phyloP scores from a whole-genome alignment of 768 basidiomycete genomes.

The Candolleomyces efflorescens region DNA sequence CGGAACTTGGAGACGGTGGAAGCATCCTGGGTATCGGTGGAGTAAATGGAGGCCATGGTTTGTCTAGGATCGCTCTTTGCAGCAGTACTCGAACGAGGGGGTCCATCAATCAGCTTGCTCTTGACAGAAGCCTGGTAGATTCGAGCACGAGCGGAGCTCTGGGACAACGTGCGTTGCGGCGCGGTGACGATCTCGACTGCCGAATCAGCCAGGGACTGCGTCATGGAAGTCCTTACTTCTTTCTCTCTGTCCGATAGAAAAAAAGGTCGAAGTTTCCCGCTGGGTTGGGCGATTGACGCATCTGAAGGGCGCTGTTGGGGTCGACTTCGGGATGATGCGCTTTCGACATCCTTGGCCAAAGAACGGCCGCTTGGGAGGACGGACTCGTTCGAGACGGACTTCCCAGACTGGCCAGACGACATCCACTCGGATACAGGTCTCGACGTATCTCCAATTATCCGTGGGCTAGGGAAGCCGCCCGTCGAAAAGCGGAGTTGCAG shows the following conservation, averaged over 20 bases:
- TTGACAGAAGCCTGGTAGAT: slow-evolving; percentile 9
- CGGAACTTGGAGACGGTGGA: slow-evolving; percentile 4
- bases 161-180: slow-evolving; percentile 21
- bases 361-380: neutral
- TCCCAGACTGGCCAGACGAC: neutral
- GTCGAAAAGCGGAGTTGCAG: slow-evolving; percentile 54
- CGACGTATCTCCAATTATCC: slow-evolving; percentile 19
- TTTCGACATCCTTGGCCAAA: neutral
- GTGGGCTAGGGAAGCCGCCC: slow-evolving; percentile 38
- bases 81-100: too few species aligned
- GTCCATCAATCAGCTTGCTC: neutral
- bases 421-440: slow-evolving; percentile 6
- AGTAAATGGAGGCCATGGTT: too few species aligned
- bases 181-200: slow-evolving; percentile 22
- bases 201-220: slow-evolving; percentile 7
- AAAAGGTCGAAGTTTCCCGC: too few species aligned
- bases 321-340: too few species aligned
- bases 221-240: slow-evolving; percentile 11
- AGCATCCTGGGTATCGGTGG: neutral
- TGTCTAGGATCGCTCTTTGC: too few species aligned
- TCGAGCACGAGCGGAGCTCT: slow-evolving; percentile 16
- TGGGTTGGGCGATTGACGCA: too few species aligned
- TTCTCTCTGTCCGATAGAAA: neutral
- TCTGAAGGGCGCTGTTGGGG: too few species aligned
- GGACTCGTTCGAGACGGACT: neutral